phyloP scores from a whole-genome alignment of 2,329 filamentous ascomycete species.

The Aspergillus fumigatiaffinis region DNA sequence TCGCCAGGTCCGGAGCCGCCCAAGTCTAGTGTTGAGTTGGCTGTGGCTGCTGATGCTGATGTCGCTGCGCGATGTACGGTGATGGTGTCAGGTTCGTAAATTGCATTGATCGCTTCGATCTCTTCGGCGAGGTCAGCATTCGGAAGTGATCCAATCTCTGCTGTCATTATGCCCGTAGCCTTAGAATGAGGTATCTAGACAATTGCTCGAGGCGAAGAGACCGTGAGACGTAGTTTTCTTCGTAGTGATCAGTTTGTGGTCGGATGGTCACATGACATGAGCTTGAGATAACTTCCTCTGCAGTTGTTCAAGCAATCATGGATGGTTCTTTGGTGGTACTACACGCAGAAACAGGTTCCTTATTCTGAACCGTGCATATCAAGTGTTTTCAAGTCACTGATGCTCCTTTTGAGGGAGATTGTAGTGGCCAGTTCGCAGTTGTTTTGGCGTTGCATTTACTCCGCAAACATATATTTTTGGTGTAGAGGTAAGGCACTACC shows the following conservation, averaged over 20 bases:
- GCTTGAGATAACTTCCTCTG: background rate
- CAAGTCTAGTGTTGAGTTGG: slow-evolving; percentile 25
- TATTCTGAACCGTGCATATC: background rate
- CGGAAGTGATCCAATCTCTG: slow-evolving; percentile 22
- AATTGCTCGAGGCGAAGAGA: background rate
- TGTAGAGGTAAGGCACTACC: background rate
- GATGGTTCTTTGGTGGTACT: background rate
- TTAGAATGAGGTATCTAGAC: background rate
- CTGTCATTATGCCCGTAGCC: slow-evolving; percentile 10
- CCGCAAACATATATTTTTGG: background rate
- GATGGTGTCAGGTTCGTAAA: slow-evolving; percentile 64
- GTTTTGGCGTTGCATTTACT: background rate
- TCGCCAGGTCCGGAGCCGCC: slow-evolving; percentile 16
- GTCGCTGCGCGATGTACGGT: slow-evolving; percentile 33
- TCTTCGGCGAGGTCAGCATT: slow-evolving; percentile 44
- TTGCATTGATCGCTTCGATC: slow-evolving; percentile 47
- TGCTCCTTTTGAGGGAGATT: background rate
- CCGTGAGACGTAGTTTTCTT: background rate
- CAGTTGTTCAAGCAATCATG: background rate
- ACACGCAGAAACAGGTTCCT: background rate
- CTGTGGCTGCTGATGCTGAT: slow-evolving; percentile 15
- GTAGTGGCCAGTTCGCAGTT: background rate
- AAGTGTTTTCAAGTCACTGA: background rate
- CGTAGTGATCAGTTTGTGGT: background rate
- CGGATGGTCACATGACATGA: background rate